Evolutionary conservation across 257 asterid species (phyloP).

Genomic region (Solanum microdontum): DNA sequence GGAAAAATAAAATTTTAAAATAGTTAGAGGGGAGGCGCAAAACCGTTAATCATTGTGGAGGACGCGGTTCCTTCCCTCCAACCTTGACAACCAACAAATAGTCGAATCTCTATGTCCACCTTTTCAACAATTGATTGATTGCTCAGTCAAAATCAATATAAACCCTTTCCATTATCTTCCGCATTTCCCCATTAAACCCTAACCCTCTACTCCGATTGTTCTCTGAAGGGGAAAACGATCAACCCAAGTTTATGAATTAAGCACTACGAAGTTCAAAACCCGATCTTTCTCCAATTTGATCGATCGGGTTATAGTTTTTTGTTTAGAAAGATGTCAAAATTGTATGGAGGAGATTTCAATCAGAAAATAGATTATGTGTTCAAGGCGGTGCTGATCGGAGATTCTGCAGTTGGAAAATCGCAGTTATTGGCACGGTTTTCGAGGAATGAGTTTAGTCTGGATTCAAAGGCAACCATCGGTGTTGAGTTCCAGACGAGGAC

Average conservation of each 20-base stretch:
- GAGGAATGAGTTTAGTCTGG: conserved; percentile 63
- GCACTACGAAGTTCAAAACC: background rate
- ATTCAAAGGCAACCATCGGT: conserved; percentile 72
- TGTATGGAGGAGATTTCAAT: conserved; percentile 42
- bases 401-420: conserved; percentile 81
- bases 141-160: background rate
- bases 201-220: background rate
- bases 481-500: conserved; percentile 81
- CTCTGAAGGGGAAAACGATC: background rate
- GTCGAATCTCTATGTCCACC: background rate
- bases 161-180: background rate
- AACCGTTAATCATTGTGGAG: background rate
- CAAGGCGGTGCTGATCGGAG: conserved; percentile 70
- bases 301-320: background rate
- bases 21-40: background rate
- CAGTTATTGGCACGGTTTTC: conserved; percentile 67
- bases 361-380: conserved; percentile 66
- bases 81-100: background rate
- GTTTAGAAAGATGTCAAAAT: conserved; percentile 30
- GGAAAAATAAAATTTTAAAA: background rate
- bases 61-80: background rate
- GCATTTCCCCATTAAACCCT: background rate
- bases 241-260: background rate
- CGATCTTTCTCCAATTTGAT: background rate
- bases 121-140: background rate